Evolutionary conservation across 2,329 filamentous ascomycete species (phyloP), one percentile per base, ranked within the genome.

Genomic region (Talaromyces sp.): DNA sequence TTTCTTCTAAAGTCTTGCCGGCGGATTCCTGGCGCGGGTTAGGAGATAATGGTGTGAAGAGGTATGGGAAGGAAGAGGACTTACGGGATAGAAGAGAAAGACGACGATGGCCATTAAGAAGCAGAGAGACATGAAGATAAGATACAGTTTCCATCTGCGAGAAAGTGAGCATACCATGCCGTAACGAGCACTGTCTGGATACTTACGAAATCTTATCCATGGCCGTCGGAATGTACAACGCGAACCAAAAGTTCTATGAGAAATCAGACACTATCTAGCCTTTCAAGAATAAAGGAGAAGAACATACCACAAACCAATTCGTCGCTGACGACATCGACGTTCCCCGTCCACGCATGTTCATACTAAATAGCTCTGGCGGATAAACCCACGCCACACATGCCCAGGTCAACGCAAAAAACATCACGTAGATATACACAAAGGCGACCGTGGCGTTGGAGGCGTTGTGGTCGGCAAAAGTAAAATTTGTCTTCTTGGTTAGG

Each of bases 351-450:
- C 70, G 68, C 58, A 69, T 70, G 41, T 66, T 68, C 37, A 67
- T 70, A 2, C 57, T 66, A 57, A 72, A 72, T n/a, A 72, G 47
- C 47, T 72, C 70, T 1, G 70, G 66, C 2, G 70, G 70, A 43
- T 71, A 71, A 10, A 72, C 70, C 70, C 70, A 72, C 2, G 67
- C 68, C 13, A 69, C 66, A 47, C 66, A 68, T 35, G 72, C 73
- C 73, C 73, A 74, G 8, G 72, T 72, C 65, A 73, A 67, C 2
- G 68, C 72, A 63, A 74, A 74, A n/a, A 67, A 67, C 27, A 69
- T 66, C 31, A 74, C 73, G 54, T 73, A 73, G 19, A 74, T 66
- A 54, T 74, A 74, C 3, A 74, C 72, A 47, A 74, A 69, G 0
- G 72, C 72, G 33, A 74, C 71, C 3, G 71, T 66, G 4, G 69